These are phyloP conservation scores for Coemansia sp. DNA, from an alignment of 192 early-diverging fungal species.

Conservation along the genomic window DNA sequence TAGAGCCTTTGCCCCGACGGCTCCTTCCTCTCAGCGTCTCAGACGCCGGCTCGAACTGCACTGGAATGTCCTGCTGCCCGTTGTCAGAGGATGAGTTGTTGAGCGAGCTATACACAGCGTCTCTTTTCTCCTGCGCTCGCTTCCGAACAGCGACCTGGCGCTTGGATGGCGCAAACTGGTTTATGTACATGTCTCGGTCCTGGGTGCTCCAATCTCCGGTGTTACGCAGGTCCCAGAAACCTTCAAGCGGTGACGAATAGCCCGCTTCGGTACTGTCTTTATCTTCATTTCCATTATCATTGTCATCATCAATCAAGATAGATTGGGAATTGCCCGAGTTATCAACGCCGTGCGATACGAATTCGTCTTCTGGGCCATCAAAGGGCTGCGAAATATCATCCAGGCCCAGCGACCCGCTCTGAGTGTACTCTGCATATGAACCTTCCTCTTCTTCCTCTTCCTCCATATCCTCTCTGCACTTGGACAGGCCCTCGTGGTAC, in stretches of 20 bases:
- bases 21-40: not conserved
- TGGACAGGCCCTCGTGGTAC: slow-evolving; percentile 32
- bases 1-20: not conserved
- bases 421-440: not conserved
- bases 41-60: not conserved
- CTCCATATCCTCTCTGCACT: not conserved
- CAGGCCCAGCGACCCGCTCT: not conserved
- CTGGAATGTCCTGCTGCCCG: not conserved
- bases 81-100: not conserved
- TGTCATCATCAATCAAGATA: slow-evolving; percentile 5
- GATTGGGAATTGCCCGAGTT: not conserved
- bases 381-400: not conserved
- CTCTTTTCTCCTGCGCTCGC: slow-evolving; percentile 5
- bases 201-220: not conserved
- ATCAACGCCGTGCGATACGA: not conserved
- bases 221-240: slow-evolving; percentile 42
- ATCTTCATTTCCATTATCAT: not conserved
- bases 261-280: slow-evolving; percentile 20
- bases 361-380: not conserved
- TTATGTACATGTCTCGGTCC: slow-evolving; percentile 33
- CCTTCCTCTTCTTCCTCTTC: not conserved
- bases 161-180: slow-evolving; percentile 36
- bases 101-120: not conserved
- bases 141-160: slow-evolving; percentile 10
- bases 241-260: slow-evolving; percentile 48